Evolutionary conservation across 2,329 filamentous ascomycete species (phyloP), one percentile per base, ranked within the genome.

Genomic region (Stagonosporopsis chrysanthemi): DNA sequence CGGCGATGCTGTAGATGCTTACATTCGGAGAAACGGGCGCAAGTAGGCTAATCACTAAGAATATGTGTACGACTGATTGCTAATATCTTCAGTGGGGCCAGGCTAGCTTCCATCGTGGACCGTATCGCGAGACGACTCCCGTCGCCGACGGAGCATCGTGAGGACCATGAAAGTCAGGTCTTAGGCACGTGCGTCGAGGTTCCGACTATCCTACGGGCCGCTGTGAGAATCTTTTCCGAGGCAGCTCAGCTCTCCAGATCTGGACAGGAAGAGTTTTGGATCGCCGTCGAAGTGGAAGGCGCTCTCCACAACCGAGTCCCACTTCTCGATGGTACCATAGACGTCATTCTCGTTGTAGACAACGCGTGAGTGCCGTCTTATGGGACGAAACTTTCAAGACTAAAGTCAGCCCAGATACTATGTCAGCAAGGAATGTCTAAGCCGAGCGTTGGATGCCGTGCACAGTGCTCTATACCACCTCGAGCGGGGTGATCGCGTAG

Each of bases 281-380:
- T 74, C n/a, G 66, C 70, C 12, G 58, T 77, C 4, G 72, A 76
- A 41, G 54, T 73, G 6, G 66, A 71, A 41, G 72, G 70, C 11
- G 61, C 65, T 11, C 50, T 71, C 4, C 63, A 74, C 54, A 67
- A 71, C 31, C 62, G 62, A 5, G 57, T 52, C 15, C 14, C 52
- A 24, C 60, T 68, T 35, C 41, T 47, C 7, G 53, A 70, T 24
- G 45, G 51, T 4, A 58, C 56, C 7, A 58, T 78, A 17, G 75
- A 77, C 60, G 55, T 77, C 4, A 58, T 76, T 6, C 65, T 78
- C 22, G 56, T 78, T 19, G 60, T 78, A 31, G 75, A 78, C 56
- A 78, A 77, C 47, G 71, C 73, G 74, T 77, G 62, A 60, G 56
- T 52, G 33, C 15, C 6, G 8, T 8, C 23, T 19, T 33, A 14